Percentiles rank a stretch among this genome's conserved stretches.
These are phyloP conservation scores for Phytopythium aichiense DNA, from an alignment of 352 stramenopile species.

Conservation along the genomic window DNA sequence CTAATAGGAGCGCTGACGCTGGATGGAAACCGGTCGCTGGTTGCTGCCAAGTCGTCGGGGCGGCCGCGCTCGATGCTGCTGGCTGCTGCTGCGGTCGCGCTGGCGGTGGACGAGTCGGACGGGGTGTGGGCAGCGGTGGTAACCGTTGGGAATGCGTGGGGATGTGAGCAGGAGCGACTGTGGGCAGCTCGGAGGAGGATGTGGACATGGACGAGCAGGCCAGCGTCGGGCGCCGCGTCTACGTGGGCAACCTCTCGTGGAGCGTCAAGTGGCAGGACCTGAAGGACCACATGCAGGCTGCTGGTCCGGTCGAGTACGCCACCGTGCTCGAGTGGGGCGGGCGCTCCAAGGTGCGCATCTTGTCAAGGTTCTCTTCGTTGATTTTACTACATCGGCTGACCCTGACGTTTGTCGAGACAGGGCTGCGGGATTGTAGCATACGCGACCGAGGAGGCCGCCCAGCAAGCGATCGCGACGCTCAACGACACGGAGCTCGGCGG, in stretches of 20 bases:
- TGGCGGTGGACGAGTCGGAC: neutral
- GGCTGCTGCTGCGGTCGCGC: neutral
- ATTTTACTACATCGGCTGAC: neutral
- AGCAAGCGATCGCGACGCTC: slow-evolving; percentile 80
- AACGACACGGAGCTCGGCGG: slow-evolving; percentile 92
- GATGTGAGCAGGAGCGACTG: neutral
- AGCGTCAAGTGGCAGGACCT: slow-evolving; percentile 77
- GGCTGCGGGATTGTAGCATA: slow-evolving; percentile 95
- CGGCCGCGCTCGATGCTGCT: neutral
- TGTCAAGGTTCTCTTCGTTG: neutral
- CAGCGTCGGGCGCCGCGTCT: slow-evolving; percentile 47
- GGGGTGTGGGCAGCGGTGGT: neutral
- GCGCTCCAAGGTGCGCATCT: slow-evolving; percentile 59
- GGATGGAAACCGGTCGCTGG: neutral
- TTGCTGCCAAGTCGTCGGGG: neutral
- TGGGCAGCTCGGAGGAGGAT: slow-evolving; percentile 12
- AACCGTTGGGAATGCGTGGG: slow-evolving; percentile 3
- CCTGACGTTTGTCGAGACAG: slow-evolving; percentile 16
- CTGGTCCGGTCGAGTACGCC: slow-evolving; percentile 61
- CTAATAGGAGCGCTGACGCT: neutral
- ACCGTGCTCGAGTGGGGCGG: slow-evolving; percentile 61
- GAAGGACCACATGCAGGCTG: slow-evolving; percentile 78
- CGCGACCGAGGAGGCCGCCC: slow-evolving; percentile 67
- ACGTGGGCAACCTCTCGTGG: slow-evolving; percentile 87
- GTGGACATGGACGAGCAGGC: slow-evolving; percentile 25